Conservation (phyloP, 192 early-diverging fungal species). For the Umbelopsis vinacea region DNA sequence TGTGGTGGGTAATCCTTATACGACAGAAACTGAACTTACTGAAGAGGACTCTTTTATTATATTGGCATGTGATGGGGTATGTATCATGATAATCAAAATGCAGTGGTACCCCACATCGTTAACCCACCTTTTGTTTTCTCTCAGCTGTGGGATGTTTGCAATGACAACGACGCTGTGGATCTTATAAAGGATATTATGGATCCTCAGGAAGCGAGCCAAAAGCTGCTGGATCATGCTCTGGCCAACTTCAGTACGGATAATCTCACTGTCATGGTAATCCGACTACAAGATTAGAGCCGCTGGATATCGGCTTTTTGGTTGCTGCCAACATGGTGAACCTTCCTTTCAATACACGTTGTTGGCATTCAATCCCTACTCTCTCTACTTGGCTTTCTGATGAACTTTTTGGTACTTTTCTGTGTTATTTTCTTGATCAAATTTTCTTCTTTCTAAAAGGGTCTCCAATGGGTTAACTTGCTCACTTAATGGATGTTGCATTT, state of each 20-base stretch:
- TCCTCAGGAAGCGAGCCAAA: slow-evolving; percentile 78
- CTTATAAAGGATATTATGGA: slow-evolving; percentile 76
- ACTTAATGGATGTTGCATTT: background rate
- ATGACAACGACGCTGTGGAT: slow-evolving; percentile 92
- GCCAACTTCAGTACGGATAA: slow-evolving; percentile 95
- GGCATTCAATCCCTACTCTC: background rate
- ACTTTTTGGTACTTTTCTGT: background rate
- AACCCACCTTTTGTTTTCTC: slow-evolving; percentile 13
- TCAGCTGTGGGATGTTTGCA: slow-evolving; percentile 97
- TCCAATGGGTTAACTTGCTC: background rate
- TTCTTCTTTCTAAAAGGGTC: background rate
- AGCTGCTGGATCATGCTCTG: slow-evolving; percentile 84
- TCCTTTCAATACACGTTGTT: background rate
- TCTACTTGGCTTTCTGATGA: background rate
- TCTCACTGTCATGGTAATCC: slow-evolving; percentile 87
- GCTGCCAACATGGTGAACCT: background rate
- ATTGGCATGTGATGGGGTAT: slow-evolving; percentile 96
- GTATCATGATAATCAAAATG: background rate
- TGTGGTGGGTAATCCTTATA: slow-evolving; percentile 94
- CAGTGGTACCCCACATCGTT: background rate
- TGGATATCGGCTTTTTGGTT: slow-evolving; percentile 3
- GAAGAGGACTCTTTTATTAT: slow-evolving; percentile 83
- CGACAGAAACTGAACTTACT: slow-evolving; percentile 84
- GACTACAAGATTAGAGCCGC: slow-evolving; percentile 41
- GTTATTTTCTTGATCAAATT: background rate